Evolutionary conservation across 306 rosid genomes (phyloP), one percentile per base, ranked within the genome.

Genomic region (Aeschynomene evenia): DNA sequence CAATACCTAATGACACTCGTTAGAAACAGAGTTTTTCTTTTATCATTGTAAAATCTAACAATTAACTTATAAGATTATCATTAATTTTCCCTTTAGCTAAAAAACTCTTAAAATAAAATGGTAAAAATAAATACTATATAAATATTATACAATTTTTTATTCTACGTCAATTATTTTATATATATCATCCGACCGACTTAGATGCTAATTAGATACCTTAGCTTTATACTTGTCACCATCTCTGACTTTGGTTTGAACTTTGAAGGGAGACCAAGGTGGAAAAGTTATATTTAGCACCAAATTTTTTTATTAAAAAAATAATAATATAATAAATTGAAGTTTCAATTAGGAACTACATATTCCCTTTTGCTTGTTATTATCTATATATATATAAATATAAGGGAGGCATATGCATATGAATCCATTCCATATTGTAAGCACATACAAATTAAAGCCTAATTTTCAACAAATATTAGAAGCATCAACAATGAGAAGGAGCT

Each of bases 401-500:
- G 63, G 36, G 71, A 51, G 79, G 79, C 76, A 48, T 26, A 21
- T 15, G n/a, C n/a, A 22, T 67, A 61, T 34, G 42, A 63, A 64
- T 28, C 1, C 61, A 43, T 31, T 18, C 13, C 16, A 58, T 58
- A 48, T 77, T 9, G 11, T 9, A 50, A n/a, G 31, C 55, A 53
- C 52, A 74, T n/a, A 53, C 26, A 77, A n/a, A n/a, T n/a, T n/a
- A n/a, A 11, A 58, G n/a, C 6, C 61, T 37, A 21, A 39, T 61
- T 21, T 16, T 26, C 49, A 50, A 31, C 23, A 24, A 51, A 54
- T 2, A n/a, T n/a, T n/a, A 7, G 39, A 42, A 59, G 51, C 77
- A n/a, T n/a, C n/a, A 12, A 74, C 10, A 31, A 80, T 74, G 88
- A 61, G 77, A 56, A 74, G 65, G 7, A 76, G 66, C 74, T 24